These are phyloP conservation scores for Miscanthus lutarioriparius DNA, from an alignment of 176 grass and related monocot genomes.

Conservation along the genomic window DNA sequence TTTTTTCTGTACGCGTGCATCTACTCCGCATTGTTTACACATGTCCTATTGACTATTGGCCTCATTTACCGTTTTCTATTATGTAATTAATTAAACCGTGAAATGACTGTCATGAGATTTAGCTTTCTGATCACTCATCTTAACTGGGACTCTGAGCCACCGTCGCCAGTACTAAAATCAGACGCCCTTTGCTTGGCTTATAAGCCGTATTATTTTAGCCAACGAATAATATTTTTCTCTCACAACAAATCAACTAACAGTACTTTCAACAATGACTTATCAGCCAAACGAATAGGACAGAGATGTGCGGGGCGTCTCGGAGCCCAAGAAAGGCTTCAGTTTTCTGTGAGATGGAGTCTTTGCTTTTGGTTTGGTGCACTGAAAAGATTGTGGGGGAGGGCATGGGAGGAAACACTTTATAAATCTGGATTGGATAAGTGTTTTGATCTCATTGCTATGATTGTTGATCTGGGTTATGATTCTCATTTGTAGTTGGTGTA, in stretches of 20 bases:
- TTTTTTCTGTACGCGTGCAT: constrained; percentile 41
- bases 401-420: constrained; percentile 45
- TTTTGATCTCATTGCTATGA: constrained; percentile 48
- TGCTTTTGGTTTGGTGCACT: constrained; percentile 51
- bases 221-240: too few species aligned
- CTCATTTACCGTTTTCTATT: constrained; percentile 36
- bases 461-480: constrained; percentile 30
- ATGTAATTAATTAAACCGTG: constrained; percentile 26
- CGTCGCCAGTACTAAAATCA: constrained; percentile 38
- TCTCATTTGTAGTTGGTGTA: neutral
- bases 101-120: constrained; percentile 46
- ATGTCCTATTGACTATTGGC: constrained; percentile 48
- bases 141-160: constrained; percentile 29
- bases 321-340: constrained; percentile 40
- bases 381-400: constrained; percentile 40
- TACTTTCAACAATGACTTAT: too few species aligned
- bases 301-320: constrained; percentile 24
- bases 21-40: constrained; percentile 35
- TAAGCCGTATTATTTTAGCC: too few species aligned
- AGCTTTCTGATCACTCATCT: constrained; percentile 32
- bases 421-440: constrained; percentile 37
- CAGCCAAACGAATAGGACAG: too few species aligned
- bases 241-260: too few species aligned
- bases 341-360: constrained; percentile 35
- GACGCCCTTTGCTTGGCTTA: too few species aligned